phyloP scores from a whole-genome alignment of 495 filamentous ascomycete species.

The Tuber aestivum region DNA sequence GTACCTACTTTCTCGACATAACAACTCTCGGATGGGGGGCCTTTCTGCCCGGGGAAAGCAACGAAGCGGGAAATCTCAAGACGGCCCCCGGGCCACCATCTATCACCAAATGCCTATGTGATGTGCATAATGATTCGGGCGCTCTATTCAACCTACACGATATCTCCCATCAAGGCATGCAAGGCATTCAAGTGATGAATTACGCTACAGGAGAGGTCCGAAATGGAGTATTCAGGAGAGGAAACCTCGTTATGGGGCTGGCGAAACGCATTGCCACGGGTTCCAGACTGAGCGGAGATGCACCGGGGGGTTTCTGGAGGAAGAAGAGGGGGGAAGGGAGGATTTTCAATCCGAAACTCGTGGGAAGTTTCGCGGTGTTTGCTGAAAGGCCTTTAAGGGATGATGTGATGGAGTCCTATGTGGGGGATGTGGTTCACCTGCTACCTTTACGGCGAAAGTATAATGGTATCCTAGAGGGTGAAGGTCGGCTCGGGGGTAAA shows the following conservation, averaged over 20 bases:
- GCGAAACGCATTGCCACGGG: slow-evolving; percentile 48
- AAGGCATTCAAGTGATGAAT: slow-evolving; percentile 58
- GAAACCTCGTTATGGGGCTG: slow-evolving; percentile 43
- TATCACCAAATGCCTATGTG: slow-evolving; percentile 53
- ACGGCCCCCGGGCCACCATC: slow-evolving; percentile 48
- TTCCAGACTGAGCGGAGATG: slow-evolving; percentile 21
- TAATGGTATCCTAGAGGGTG: slow-evolving; percentile 8
- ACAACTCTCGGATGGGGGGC: slow-evolving; percentile 46
- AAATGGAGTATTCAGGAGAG: slow-evolving; percentile 24
- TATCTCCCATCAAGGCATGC: slow-evolving; percentile 45
- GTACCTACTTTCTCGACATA: slow-evolving; percentile 52
- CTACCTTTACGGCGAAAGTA: slow-evolving; percentile 44
- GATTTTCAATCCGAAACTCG: slow-evolving; percentile 46
- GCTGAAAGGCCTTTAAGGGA: slow-evolving; percentile 47
- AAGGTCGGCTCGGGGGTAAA: not conserved
- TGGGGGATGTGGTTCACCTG: slow-evolving; percentile 48
- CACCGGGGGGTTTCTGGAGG: slow-evolving; percentile 42
- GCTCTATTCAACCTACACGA: slow-evolving; percentile 50
- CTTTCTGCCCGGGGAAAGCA: slow-evolving; percentile 45
- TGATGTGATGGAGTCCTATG: slow-evolving; percentile 49
- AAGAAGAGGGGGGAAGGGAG: slow-evolving; percentile 46
- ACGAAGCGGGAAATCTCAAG: slow-evolving; percentile 46
- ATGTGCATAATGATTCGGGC: slow-evolving; percentile 55
- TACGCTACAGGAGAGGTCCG: slow-evolving; percentile 42
- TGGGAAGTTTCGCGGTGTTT: slow-evolving; percentile 51